phyloP scores from a whole-genome alignment of 345 rosid species.

The Crucihimalaya himalaica region DNA sequence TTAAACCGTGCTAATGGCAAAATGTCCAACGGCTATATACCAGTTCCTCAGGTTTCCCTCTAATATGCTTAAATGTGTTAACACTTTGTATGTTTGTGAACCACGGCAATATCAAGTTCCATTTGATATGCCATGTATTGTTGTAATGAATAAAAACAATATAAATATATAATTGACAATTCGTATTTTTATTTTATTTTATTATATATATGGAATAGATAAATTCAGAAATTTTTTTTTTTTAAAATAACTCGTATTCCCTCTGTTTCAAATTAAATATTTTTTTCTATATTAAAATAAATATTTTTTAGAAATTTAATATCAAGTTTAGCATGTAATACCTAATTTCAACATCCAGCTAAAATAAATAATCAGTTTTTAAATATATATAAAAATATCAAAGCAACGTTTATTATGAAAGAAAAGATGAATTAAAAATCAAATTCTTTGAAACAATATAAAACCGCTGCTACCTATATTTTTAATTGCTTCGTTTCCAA shows the following conservation, averaged over 20 bases:
- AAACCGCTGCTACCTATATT: too few species aligned
- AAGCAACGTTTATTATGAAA: too few species aligned
- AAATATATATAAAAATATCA: too few species aligned
- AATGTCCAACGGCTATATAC: conserved; percentile 8
- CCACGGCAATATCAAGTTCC: conserved; percentile 11
- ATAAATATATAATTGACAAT: too few species aligned
- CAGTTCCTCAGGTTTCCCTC: conserved; percentile 3
- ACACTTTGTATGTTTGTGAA: neutral
- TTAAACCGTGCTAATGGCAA: neutral
- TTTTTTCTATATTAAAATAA: neutral
- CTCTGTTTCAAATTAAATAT: neutral
- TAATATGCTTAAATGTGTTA: neutral
- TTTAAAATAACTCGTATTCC: neutral
- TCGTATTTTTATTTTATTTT: neutral
- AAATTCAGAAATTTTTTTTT: neutral
- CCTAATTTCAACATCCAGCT: too few species aligned
- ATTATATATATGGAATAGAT: neutral
- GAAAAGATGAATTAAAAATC: too few species aligned
- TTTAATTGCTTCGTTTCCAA: too few species aligned
- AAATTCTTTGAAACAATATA: too few species aligned
- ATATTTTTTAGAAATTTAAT: neutral
- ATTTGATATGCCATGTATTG: conserved; percentile 4
- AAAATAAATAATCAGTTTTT: too few species aligned
- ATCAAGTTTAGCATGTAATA: neutral
- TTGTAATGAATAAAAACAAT: neutral